Conservation (phyloP, 2,329 filamentous ascomycete genomes). For the Cyphellophora europaea region DNA sequence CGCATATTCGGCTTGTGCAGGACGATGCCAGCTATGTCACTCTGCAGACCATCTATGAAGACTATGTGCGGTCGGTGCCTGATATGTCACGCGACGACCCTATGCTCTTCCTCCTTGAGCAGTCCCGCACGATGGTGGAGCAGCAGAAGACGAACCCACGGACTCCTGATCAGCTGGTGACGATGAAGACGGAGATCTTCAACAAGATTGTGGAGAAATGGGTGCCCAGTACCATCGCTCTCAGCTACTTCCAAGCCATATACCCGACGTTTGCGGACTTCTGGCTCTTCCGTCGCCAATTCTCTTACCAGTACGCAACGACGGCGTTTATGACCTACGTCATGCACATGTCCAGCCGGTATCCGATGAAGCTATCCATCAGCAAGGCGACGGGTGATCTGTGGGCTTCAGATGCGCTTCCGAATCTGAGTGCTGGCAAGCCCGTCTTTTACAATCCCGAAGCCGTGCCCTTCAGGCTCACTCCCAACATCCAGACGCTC, state of each 20-base stretch:
- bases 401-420: conserved; percentile 92
- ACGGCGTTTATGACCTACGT: conserved; percentile 98
- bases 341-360: conserved; percentile 92
- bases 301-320: conserved; percentile 89
- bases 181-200: conserved; percentile 81
- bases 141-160: conserved; percentile 44
- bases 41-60: conserved; percentile 89
- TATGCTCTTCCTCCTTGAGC: conserved; percentile 90
- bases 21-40: conserved; percentile 93
- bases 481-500: conserved; percentile 87
- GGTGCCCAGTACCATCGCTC: conserved; percentile 71
- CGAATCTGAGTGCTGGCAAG: conserved; percentile 73
- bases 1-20: conserved; percentile 88
- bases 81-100: conserved; percentile 92
- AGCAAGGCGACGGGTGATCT: conserved; percentile 80
- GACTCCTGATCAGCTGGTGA: conserved; percentile 56
- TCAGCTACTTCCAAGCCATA: conserved; percentile 80
- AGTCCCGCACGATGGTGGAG: conserved; percentile 68
- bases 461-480: conserved; percentile 92
- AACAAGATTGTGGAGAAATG: conserved; percentile 88
- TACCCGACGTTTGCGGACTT: conserved; percentile 90
- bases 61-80: conserved; percentile 66
- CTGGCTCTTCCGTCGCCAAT: conserved; percentile 96
- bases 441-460: conserved; percentile 93
- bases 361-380: conserved; percentile 92